Base-by-base conservation (phyloP, 768 basidiomycete genomes). In the Russula vinacea region DNA sequence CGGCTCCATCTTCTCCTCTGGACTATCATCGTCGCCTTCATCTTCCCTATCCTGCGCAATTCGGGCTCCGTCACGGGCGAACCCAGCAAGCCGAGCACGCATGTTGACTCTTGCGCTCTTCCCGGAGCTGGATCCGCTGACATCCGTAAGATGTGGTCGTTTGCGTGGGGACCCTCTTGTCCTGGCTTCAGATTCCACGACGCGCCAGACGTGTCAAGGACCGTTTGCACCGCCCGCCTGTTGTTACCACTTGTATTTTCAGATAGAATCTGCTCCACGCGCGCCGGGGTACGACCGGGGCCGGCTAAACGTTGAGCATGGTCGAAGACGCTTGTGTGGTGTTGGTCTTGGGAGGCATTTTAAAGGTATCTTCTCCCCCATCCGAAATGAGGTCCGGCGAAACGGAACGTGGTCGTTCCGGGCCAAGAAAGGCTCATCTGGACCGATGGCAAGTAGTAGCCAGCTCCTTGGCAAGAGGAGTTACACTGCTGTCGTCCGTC, bases 121-220 rank as follows among this genome's bases (percentile, higher is more conserved):
- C 17, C 71, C 73, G 5, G 56, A 42, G 50, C 56, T 62, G 16
- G 57, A 65, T 37, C 58, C 57, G 42, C 62, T 60, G 26, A 66
- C 52, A 55, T 68, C 62, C 19, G 62, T 49, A 13, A 56, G 35
- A 22, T 53, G 24, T 16, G 44, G 40, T n/a, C 67, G 58, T 42
- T 55, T 53, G 67, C 67, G 37, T 66, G 26, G 29, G 60, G 65
- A 70, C 54, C 74, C 78, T 80, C 74, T 83, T 86, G 65, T 69
- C 70, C 24, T 74, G 74, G 69, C 29, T 71, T 70, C 19, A 78
- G 66, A 61, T 77, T 78, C 82, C 86, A 89, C 1, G 74, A 70
- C 2, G 86, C 82, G 5, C 75, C 73, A 5, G 77, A 74, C 0
- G 88, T 88, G 68, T 77, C 79, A 39, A 87, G 71, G 5, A 83